Evolutionary conservation across 352 stramenopile species (phyloP).

Genomic region (Phytophthora pisi): DNA sequence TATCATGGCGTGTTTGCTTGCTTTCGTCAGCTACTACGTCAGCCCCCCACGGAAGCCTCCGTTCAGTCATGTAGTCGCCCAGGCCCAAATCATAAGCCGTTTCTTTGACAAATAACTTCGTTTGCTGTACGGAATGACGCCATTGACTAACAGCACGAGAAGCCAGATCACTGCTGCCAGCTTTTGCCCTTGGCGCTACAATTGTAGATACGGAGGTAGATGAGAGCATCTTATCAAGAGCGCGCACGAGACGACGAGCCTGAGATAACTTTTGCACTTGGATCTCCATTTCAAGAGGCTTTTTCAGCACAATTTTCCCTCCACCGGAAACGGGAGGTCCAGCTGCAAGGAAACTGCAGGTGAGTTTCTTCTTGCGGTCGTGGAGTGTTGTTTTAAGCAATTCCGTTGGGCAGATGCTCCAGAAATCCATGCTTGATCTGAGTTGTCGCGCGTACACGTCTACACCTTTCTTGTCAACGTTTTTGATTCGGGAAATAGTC

Average conservation of each 20-base stretch:
- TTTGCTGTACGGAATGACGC: constrained; percentile 45
- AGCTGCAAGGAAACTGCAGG: constrained; percentile 49
- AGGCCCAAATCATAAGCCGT: constrained; percentile 58
- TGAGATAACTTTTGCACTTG: constrained; percentile 61
- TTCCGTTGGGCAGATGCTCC: constrained; percentile 56
- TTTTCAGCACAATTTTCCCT: constrained; percentile 33
- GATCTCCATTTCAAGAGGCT: constrained; percentile 48
- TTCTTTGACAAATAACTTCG: constrained; percentile 58
- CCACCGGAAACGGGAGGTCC: constrained; percentile 32
- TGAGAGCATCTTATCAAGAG: constrained; percentile 41
- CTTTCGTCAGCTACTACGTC: constrained; percentile 27
- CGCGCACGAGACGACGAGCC: constrained; percentile 40
- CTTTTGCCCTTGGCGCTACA: background rate
- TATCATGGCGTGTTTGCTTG: constrained; percentile 14
- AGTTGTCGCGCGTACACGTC: constrained; percentile 46
- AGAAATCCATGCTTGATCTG: constrained; percentile 40
- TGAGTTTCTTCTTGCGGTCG: constrained; percentile 45
- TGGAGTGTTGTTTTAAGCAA: constrained; percentile 50
- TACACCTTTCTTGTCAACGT: constrained; percentile 12
- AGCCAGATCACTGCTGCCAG: background rate
- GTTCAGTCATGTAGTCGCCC: constrained; percentile 10
- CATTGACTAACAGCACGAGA: constrained; percentile 41
- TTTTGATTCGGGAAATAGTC: constrained; percentile 34
- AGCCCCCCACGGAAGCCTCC: constrained; percentile 57
- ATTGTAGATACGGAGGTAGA: background rate